phyloP scores from a whole-genome alignment of 306 rosid genomes.

The Citrullus mucosospermus region DNA sequence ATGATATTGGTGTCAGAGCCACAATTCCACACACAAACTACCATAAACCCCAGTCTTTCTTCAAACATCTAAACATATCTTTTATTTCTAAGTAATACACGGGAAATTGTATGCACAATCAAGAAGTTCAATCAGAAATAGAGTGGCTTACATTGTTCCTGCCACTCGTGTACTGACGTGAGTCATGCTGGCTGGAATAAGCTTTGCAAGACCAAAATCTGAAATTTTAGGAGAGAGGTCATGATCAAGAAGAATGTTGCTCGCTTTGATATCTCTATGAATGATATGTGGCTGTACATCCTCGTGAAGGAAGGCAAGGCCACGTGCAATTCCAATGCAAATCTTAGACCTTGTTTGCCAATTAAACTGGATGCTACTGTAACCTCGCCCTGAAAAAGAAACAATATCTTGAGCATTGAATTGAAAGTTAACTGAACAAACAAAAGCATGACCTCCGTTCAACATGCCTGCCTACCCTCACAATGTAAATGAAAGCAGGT shows the following conservation, averaged over 20 bases:
- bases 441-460: background rate
- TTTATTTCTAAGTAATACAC: background rate
- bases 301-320: constrained; percentile 86
- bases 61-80: background rate
- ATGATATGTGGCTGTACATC: constrained; percentile 72
- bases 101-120: background rate
- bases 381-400: constrained; percentile 51
- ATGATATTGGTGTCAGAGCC: background rate
- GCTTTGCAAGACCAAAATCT: constrained; percentile 96
- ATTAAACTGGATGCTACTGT: constrained; percentile 32
- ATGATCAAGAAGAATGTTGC: constrained; percentile 80
- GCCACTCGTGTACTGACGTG: constrained; percentile 99
- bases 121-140: background rate
- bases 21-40: background rate
- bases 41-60: background rate
- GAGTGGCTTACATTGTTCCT: constrained; percentile 73
- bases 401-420: constrained; percentile 4
- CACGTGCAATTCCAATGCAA: constrained; percentile 63
- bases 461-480: background rate
- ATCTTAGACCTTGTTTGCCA: constrained; percentile 55
- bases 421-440: background rate
- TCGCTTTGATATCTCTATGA: constrained; percentile 96
- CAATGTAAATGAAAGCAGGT: background rate
- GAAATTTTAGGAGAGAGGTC: constrained; percentile 74
- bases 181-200: constrained; percentile 66